Percentiles rank a stretch among this genome's conserved stretches.
Conservation (phyloP, 192 early-diverging fungal species). For the Umbelopsis sp. region DNA sequence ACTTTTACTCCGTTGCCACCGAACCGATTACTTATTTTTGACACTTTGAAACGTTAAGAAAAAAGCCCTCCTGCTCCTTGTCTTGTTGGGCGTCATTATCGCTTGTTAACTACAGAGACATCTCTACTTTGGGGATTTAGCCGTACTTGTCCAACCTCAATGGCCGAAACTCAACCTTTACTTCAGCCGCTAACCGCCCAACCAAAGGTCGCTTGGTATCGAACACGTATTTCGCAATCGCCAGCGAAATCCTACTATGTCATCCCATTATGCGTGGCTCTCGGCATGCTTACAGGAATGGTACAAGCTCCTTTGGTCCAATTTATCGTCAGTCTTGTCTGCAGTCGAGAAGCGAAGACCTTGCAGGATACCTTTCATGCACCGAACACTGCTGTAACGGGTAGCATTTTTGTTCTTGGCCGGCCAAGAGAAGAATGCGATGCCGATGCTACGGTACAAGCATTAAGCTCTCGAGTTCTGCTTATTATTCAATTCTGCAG, state of each 20-base stretch:
- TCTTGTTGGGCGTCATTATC: background rate
- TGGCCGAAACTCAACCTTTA: slow-evolving; percentile 12
- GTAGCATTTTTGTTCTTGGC: background rate
- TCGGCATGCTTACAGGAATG: background rate
- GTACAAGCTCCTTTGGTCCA: slow-evolving; percentile 4
- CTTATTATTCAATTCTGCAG: slow-evolving; percentile 7
- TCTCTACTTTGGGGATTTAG: background rate
- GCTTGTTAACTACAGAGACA: too few species aligned
- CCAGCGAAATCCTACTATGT: slow-evolving; percentile 3
- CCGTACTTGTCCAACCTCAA: background rate
- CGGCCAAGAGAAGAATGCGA: slow-evolving; percentile 10
- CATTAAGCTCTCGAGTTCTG: slow-evolving; percentile 1
- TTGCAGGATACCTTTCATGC: background rate
- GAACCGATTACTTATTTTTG: background rate
- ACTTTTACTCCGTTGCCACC: background rate
- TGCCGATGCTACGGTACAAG: background rate
- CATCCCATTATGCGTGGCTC: background rate
- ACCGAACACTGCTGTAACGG: background rate
- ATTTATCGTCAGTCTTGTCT: slow-evolving; percentile 5
- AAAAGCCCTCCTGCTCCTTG: background rate
- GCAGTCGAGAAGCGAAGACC: background rate
- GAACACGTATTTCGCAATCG: background rate
- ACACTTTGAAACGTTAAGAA: background rate
- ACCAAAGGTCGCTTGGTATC: background rate
- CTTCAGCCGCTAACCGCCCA: background rate